phyloP scores from a whole-genome alignment of 2,329 filamentous ascomycete genomes.

The Zymoseptoria passerinii region DNA sequence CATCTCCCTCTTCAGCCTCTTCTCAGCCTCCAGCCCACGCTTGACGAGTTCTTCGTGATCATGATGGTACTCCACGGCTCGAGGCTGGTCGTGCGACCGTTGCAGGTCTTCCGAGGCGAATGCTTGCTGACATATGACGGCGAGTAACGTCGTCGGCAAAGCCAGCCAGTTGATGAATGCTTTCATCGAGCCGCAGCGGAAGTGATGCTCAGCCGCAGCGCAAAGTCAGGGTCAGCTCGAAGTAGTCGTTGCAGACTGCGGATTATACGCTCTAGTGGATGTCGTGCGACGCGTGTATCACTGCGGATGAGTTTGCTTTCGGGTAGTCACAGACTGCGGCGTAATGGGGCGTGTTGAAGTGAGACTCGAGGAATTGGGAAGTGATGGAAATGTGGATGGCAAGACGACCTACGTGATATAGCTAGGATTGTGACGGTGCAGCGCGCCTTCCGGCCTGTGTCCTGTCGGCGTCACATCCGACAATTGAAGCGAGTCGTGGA shows the following conservation, averaged over 20 bases:
- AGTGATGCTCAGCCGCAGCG: background rate
- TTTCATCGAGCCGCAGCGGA: background rate
- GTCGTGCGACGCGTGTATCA: background rate
- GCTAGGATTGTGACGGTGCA: background rate
- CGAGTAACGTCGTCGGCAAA: background rate
- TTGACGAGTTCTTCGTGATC: constrained; percentile 39
- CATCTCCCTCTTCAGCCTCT: constrained; percentile 32
- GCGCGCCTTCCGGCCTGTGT: background rate
- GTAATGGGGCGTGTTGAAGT: background rate
- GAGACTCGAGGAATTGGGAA: background rate
- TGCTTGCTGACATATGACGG: background rate
- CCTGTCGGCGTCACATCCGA: background rate
- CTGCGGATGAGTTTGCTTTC: background rate
- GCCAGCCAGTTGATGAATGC: background rate
- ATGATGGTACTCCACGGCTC: constrained; percentile 40
- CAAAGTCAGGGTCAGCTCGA: background rate
- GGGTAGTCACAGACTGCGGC: background rate
- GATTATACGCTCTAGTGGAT: background rate
- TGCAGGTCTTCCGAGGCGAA: constrained; percentile 21
- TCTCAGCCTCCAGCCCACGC: constrained; percentile 34
- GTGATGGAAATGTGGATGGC: background rate
- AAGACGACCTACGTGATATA: background rate
- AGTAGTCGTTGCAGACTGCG: background rate
- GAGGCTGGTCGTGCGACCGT: constrained; percentile 42
- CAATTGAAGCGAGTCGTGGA: background rate